A percentile compares a stretch with the other conserved stretches of the same genome.
Conservation (phyloP, 2,329 filamentous ascomycete species). For the Fusarium euwallaceae region DNA sequence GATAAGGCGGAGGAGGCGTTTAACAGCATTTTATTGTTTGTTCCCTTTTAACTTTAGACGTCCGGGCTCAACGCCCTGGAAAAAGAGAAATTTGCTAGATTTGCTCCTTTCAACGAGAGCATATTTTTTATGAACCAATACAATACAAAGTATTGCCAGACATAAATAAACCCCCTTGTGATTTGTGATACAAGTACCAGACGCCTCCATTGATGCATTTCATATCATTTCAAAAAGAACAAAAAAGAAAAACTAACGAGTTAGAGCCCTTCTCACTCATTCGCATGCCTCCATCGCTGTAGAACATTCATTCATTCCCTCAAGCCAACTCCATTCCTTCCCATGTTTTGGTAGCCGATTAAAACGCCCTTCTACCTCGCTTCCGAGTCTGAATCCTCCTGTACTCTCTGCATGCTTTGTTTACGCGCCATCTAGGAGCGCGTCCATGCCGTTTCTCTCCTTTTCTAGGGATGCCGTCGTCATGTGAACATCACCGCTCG, state of each 20-base stretch:
- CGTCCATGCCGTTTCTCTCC: constrained; percentile 62
- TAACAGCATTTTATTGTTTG: constrained; percentile 28
- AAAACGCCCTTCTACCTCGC: constrained; percentile 40
- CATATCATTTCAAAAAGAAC: constrained; percentile 24
- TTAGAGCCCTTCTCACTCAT: constrained; percentile 26
- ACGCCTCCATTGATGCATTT: constrained; percentile 26
- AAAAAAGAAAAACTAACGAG: not conserved
- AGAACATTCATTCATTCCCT: not conserved
- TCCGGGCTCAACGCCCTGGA: constrained; percentile 51
- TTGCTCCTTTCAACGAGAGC: constrained; percentile 2
- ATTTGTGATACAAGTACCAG: not conserved
- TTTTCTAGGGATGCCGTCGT: constrained; percentile 60
- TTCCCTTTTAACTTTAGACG: constrained; percentile 40
- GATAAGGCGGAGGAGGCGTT: constrained; percentile 24
- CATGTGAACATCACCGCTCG: constrained; percentile 48
- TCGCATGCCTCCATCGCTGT: constrained; percentile 9
- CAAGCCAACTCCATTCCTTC: constrained; percentile 39
- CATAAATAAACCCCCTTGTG: not conserved
- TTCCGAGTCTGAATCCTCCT: not conserved
- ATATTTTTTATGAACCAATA: not conserved
- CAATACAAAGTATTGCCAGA: not conserved
- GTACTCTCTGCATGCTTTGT: not conserved
- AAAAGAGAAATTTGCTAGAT: constrained; percentile 22
- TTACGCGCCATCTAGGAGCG: constrained; percentile 60
- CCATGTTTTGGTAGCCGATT: constrained; percentile 38